Conservation (phyloP, 2,329 filamentous ascomycete species). For the Aspergillus cejpii region DNA sequence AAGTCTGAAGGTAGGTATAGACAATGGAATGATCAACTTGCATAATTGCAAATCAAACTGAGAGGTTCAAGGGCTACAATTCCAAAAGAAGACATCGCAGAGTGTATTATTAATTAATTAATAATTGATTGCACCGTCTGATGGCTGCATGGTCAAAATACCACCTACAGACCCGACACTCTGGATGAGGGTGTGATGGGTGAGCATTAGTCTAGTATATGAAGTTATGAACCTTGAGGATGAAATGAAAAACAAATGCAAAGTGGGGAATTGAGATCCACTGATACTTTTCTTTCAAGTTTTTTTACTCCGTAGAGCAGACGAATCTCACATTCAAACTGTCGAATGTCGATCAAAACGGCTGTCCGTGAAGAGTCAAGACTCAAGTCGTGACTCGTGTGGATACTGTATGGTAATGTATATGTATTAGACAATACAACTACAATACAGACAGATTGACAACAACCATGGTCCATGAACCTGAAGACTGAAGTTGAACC, state of each 20-base stretch:
- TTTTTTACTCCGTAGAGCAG: conserved; percentile 4
- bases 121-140: conserved; percentile 6
- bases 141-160: conserved; percentile 15
- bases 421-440: not conserved
- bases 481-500: too few species aligned
- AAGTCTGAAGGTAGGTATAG: too few species aligned
- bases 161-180: conserved; percentile 22
- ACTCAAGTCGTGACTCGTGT: too few species aligned
- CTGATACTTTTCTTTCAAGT: not conserved
- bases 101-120: not conserved
- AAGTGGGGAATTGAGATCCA: not conserved
- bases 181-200: conserved; percentile 23
- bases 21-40: too few species aligned
- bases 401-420: not conserved
- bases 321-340: conserved; percentile 10
- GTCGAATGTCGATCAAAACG: conserved; percentile 19
- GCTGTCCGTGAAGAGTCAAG: conserved; percentile 5
- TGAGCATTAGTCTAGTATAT: conserved; percentile 19
- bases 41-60: too few species aligned
- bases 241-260: not conserved
- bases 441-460: too few species aligned
- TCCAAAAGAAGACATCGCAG: not conserved
- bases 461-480: too few species aligned
- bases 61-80: too few species aligned
- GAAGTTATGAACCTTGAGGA: not conserved